These are phyloP conservation scores for Lactarius sp. DNA, from an alignment of 768 basidiomycete species.

Conservation along the genomic window DNA sequence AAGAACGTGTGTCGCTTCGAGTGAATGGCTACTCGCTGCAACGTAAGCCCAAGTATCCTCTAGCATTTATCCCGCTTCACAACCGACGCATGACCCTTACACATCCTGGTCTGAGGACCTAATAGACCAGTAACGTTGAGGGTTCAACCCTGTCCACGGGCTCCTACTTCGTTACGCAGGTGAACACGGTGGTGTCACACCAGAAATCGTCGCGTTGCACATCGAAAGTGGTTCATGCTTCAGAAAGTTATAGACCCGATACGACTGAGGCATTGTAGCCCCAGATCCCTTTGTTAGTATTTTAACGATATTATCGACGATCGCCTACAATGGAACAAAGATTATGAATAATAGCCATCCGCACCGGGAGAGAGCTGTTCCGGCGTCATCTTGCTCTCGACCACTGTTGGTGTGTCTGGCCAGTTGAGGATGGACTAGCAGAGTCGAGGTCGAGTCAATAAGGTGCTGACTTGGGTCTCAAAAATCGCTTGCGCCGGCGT, in stretches of 20 bases:
- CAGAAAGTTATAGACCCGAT: not conserved
- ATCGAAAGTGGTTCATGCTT: not conserved
- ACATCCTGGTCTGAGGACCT: too few relatives aligned
- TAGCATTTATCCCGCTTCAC: not conserved
- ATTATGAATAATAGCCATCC: not conserved
- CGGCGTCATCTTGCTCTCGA: too few relatives aligned
- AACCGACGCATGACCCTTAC: not conserved
- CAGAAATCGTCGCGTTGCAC: not conserved
- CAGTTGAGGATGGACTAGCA: too few relatives aligned
- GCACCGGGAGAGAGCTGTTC: too few relatives aligned
- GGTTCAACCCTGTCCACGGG: not conserved
- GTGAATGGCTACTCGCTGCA: not conserved
- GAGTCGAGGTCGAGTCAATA: too few relatives aligned
- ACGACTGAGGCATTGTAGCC: too few relatives aligned
- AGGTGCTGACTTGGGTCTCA: too few relatives aligned
- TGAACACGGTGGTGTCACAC: not conserved
- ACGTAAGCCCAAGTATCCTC: not conserved
- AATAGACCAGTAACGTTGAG: not conserved
- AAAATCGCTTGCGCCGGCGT: too few relatives aligned
- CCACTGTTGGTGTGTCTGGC: too few relatives aligned
- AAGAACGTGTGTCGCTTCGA: not conserved
- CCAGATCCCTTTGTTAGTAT: too few relatives aligned
- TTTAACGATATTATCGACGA: not conserved
- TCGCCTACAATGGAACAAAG: not conserved
- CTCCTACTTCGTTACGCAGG: too few relatives aligned